Conservation (phyloP, 2,329 filamentous ascomycete genomes). For the Pestalotiopsis sp. region DNA sequence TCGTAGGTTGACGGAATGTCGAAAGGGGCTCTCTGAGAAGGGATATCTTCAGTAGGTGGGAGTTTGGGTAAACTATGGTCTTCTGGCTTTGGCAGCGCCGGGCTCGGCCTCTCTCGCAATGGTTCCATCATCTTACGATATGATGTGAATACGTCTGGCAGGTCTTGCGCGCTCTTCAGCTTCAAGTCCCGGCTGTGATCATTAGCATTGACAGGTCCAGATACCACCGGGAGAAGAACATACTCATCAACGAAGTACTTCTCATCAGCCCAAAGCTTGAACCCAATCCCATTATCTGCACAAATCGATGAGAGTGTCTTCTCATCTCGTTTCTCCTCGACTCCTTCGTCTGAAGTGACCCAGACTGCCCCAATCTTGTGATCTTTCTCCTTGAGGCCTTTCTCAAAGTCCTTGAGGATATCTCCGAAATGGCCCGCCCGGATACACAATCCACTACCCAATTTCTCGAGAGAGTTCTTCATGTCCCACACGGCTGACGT, state of each 20-base stretch:
- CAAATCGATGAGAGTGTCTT: conserved; percentile 55
- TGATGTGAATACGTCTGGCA: conserved; percentile 76
- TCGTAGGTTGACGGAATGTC: conserved; percentile 59
- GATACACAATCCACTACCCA: conserved; percentile 64
- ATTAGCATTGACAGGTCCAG: conserved; percentile 19
- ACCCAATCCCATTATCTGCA: conserved; percentile 54
- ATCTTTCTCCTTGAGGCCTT: conserved; percentile 43
- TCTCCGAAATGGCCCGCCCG: conserved; percentile 65
- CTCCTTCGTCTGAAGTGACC: conserved; percentile 73
- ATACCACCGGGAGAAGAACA: conserved; percentile 23
- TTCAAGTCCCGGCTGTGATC: conserved; percentile 64
- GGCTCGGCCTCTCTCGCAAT: conserved; percentile 65
- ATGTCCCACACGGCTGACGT: conserved; percentile 75
- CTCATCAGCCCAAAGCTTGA: conserved; percentile 71
- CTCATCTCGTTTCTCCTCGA: conserved; percentile 71
- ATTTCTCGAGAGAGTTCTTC: conserved; percentile 60
- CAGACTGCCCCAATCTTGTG: conserved; percentile 65
- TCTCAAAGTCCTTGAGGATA: conserved; percentile 60
- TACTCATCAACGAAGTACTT: conserved; percentile 83
- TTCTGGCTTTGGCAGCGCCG: conserved; percentile 54
- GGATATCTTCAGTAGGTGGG: conserved; percentile 51
- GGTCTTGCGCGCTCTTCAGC: conserved; percentile 56
- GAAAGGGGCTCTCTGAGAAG: conserved; percentile 65
- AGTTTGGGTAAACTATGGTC: conserved; percentile 57
- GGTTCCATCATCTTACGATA: conserved; percentile 77